A percentile compares a stretch with the other conserved stretches of the same genome.
phyloP scores from a whole-genome alignment of 2,329 filamentous ascomycete species.

The Geosmithia flava region DNA sequence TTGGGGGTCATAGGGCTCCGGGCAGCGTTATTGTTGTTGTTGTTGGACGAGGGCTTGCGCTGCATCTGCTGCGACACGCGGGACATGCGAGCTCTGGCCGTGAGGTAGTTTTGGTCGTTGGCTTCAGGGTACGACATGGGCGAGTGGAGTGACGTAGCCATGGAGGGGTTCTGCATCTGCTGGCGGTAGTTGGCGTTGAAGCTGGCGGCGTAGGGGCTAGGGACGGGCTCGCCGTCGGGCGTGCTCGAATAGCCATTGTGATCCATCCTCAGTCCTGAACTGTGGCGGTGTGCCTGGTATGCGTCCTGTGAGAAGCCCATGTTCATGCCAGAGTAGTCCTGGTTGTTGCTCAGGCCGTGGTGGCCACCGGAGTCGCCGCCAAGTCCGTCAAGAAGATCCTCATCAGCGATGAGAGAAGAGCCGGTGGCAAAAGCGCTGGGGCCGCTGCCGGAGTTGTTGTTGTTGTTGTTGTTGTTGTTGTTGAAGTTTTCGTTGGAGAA shows the following conservation, averaged over 20 bases:
- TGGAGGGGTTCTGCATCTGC: conserved; percentile 48
- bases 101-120: conserved; percentile 44
- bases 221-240: conserved; percentile 81
- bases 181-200: conserved; percentile 73
- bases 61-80: conserved; percentile 52
- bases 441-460: conserved; percentile 36
- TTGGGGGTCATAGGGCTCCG: conserved; percentile 79
- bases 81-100: conserved; percentile 43
- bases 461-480: conserved; percentile 32
- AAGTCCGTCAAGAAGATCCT: conserved; percentile 73
- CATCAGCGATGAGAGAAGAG: conserved; percentile 71
- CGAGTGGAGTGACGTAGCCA: conserved; percentile 35
- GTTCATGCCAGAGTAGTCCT: conserved; percentile 44
- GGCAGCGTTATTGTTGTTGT: conserved; percentile 44
- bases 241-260: conserved; percentile 75
- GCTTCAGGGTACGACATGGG: conserved; percentile 28
- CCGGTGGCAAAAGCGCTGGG: conserved; percentile 65
- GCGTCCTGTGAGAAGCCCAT: conserved; percentile 45
- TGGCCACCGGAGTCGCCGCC: conserved; percentile 34
- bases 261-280: conserved; percentile 46
- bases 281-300: conserved; percentile 43
- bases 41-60: conserved; percentile 48
- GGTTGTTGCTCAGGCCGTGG: conserved; percentile 38
- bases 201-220: conserved; percentile 73
- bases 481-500: conserved; percentile 23